Evolutionary conservation across 2,329 filamentous ascomycete genomes (phyloP), one percentile per base, ranked within the genome.

Genomic region (Ophiocordyceps camponoti-floridani): DNA sequence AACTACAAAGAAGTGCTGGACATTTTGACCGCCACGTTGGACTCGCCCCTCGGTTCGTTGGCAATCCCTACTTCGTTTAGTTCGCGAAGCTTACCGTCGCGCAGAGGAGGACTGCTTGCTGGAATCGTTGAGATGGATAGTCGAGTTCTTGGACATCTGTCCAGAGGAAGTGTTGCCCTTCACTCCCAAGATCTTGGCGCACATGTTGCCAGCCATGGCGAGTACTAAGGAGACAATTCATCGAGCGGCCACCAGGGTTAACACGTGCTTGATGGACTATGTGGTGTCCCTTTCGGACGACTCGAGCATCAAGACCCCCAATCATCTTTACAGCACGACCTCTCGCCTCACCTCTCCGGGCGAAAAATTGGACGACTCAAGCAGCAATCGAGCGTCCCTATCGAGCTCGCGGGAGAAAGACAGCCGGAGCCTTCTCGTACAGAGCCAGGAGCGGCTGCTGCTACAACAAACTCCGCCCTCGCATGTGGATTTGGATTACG

Each of bases 111-210:
- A 94, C 55, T 88, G 93, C 50, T 75, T 95, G 41, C 71, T 95
- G 37, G 93, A 94, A 44, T 87, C 88, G 3, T 69, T 98, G 27
- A 77, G 86, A 49, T 98, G 91, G 91, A 87, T 98, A 50, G 87
- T 95, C 51, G 84, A 83, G 47, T 95, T 98, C 58, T 82, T 98
- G 52, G 88, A 96, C 50, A 96, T 98, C 41, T 95, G 88, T 53
- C 89, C 91, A 0, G 91, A 95, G 58, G 91, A 98, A 56, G 93
- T 98, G 4, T 71, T 98, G 40, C 84, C 84, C 4, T 96, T 96
- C 59, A 91, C 94, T 1, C 93, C 93, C 19, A 84, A 86, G 52
- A 80, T 98, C 28, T 67, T 98, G 40, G 86, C 87, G 1, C 85
- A 95, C 55, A 82, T 98, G 46, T 73, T 98, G 27, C 93, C 91